phyloP scores from a whole-genome alignment of 176 grass and related monocot species.

The Phoenix roebelenii region DNA sequence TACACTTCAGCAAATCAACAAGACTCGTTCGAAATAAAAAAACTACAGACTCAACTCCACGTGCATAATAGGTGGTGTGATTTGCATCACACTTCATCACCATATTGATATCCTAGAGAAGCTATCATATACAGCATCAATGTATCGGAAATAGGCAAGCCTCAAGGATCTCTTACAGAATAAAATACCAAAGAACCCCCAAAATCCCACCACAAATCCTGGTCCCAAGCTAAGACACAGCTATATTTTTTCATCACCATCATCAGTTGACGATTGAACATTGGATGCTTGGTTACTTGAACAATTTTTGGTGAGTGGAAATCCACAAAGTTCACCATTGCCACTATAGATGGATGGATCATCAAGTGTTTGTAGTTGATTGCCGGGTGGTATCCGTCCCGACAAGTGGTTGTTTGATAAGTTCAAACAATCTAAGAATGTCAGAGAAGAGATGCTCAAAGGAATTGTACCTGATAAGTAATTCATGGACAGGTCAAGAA shows the following conservation, averaged over 20 bases:
- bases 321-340: slow-evolving; percentile 51
- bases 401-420: slow-evolving; percentile 44
- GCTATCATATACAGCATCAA: slow-evolving; percentile 34
- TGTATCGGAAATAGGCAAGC: slow-evolving; percentile 21
- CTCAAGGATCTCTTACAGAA: slow-evolving; percentile 22
- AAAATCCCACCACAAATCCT: slow-evolving; percentile 29
- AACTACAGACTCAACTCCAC: no score
- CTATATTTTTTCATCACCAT: slow-evolving; percentile 16
- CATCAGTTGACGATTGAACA: background rate
- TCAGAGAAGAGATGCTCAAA: slow-evolving; percentile 10
- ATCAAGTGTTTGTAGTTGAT: slow-evolving; percentile 47
- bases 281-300: background rate
- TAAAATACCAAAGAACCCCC: slow-evolving; percentile 51
- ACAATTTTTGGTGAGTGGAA: slow-evolving; percentile 27
- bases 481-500: slow-evolving; percentile 44
- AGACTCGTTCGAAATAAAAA: no score
- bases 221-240: background rate
- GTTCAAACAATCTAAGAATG: slow-evolving; percentile 26
- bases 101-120: background rate
- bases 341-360: slow-evolving; percentile 26
- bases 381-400: slow-evolving; percentile 38
- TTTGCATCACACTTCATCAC: slow-evolving; percentile 6
- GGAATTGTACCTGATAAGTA: slow-evolving; percentile 39
- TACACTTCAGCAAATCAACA: no score
- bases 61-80: no score